phyloP scores from a whole-genome alignment of 495 filamentous ascomycete genomes.

The Penicillium ucsense region DNA sequence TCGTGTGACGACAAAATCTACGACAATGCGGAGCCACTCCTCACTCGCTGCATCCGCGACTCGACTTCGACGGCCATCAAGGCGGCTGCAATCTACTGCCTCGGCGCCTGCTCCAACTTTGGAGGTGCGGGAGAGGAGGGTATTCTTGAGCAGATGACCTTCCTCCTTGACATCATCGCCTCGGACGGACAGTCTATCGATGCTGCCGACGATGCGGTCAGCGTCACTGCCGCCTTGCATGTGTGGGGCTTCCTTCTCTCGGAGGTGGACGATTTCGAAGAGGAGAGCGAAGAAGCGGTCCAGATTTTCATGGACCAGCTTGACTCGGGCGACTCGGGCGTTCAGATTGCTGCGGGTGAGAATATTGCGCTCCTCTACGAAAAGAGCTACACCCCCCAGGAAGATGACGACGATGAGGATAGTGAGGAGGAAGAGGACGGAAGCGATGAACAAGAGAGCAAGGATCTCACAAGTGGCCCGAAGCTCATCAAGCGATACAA shows the following conservation, averaged over 20 bases:
- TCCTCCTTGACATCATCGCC: slow-evolving; percentile 74
- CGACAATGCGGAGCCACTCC: slow-evolving; percentile 47
- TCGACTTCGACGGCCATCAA: slow-evolving; percentile 57
- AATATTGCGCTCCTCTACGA: slow-evolving; percentile 89
- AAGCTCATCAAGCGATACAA: slow-evolving; percentile 54
- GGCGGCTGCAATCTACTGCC: slow-evolving; percentile 62
- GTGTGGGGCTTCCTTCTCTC: slow-evolving; percentile 86
- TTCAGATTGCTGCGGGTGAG: slow-evolving; percentile 80
- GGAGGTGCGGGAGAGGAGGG: slow-evolving; percentile 66
- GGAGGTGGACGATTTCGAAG: slow-evolving; percentile 70
- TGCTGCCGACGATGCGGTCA: slow-evolving; percentile 60
- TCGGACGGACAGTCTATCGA: slow-evolving; percentile 71
- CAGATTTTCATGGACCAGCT: slow-evolving; percentile 88
- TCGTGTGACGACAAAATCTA: slow-evolving; percentile 60
- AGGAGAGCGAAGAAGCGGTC: slow-evolving; percentile 62
- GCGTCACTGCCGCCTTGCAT: slow-evolving; percentile 77
- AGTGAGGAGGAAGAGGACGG: slow-evolving; percentile 37
- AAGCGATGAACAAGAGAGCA: slow-evolving; percentile 39
- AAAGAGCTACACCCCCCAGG: slow-evolving; percentile 56
- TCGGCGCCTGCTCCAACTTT: slow-evolving; percentile 64
- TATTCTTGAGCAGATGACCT: slow-evolving; percentile 69
- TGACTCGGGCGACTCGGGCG: slow-evolving; percentile 59
- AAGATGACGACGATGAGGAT: slow-evolving; percentile 54
- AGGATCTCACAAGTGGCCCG: slow-evolving; percentile 41
- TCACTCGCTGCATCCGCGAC: slow-evolving; percentile 67